A percentile compares a stretch with the other conserved stretches of the same genome.
These are phyloP conservation scores for Colletotrichum plurivorum DNA, from an alignment of 2,329 filamentous ascomycete genomes.

Conservation along the genomic window DNA sequence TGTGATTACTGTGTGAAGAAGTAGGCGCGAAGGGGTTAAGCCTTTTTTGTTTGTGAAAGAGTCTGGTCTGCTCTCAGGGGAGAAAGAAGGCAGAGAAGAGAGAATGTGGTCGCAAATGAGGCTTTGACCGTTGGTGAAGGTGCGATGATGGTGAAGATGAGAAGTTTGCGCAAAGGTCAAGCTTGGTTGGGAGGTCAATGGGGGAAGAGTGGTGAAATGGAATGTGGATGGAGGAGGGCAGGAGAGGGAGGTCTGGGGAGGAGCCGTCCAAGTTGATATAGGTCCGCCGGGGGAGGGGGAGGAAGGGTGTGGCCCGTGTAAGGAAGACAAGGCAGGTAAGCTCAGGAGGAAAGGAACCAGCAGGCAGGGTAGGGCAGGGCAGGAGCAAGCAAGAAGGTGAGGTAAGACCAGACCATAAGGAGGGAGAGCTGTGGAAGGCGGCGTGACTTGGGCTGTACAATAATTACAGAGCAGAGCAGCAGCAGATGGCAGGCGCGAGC, in stretches of 20 bases:
- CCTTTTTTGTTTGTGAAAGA: not conserved
- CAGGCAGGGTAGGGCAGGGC: not conserved
- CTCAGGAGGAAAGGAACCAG: slow-evolving; percentile 19
- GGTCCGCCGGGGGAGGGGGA: slow-evolving; percentile 28
- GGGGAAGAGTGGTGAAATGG: slow-evolving; percentile 14
- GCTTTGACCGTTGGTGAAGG: slow-evolving; percentile 26
- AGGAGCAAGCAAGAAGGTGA: not conserved
- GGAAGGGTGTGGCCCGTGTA: slow-evolving; percentile 34
- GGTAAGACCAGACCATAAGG: not conserved
- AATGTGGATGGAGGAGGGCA: slow-evolving; percentile 20
- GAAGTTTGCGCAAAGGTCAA: slow-evolving; percentile 23
- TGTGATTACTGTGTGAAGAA: slow-evolving; percentile 16
- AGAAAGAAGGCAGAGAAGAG: not conserved
- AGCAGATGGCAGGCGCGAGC: not conserved
- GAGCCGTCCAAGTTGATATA: slow-evolving; percentile 39
- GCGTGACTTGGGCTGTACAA: not conserved
- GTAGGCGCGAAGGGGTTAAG: not conserved
- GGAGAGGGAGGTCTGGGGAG: slow-evolving; percentile 1
- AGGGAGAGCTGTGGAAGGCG: slow-evolving; percentile 16
- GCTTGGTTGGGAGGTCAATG: slow-evolving; percentile 17
- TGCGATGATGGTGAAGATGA: slow-evolving; percentile 28
- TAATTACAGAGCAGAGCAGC: not conserved
- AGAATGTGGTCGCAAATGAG: not conserved
- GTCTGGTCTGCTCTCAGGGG: no score
- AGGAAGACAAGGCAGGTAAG: slow-evolving; percentile 2